Evolutionary conservation across 2,329 filamentous ascomycete species (phyloP), one percentile per base, ranked within the genome.

Genomic region (Phaeosphaeria sp.): DNA sequence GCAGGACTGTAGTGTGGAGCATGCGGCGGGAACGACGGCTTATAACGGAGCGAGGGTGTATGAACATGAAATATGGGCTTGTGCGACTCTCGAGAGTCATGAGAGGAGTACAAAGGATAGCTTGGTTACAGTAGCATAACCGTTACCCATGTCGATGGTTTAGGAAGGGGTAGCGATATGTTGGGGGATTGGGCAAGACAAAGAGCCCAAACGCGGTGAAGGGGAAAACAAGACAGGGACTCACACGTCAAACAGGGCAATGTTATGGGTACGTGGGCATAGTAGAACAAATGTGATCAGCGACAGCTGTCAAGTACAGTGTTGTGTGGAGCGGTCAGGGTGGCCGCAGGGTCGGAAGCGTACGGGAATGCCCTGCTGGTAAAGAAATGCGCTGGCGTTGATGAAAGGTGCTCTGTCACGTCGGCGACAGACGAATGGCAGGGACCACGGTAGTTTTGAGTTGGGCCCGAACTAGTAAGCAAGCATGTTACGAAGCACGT

Each of bases 191-290:
- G 61, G 64, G 66, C 60, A 65, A 66, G 70, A 76, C 72, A 74
- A 73, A 75, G 69, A 55, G 61, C 57, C 63, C 53, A 57, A 57
- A 63, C 53, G 53, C 53, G 56, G 64, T 64, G 61, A 68, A 64
- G 55, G 64, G 66, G 65, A 73, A 67, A 75, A n/a, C 71, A 66
- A 75, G 67, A 75, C 74, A 74, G 65, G 68, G 69, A 75, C 71
- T 74, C 71, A 72, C 57, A 57, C 55, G 56, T 57, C 59, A 64
- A 67, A 61, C 30, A 60, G 51, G 61, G 55, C 60, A 65, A 68
- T 60, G 68, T 55, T 30, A 62, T 43, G 63, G 60, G 51, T 59
- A 53, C 57, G 59, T 42, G 57, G 64, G 64, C 66, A 71, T 67
- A 56, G 57, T 63, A 63, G 56, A 60, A 63, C 57, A 61, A 69